Conservation (phyloP, 2,329 filamentous ascomycete genomes). For the Dothistroma septosporum region DNA sequence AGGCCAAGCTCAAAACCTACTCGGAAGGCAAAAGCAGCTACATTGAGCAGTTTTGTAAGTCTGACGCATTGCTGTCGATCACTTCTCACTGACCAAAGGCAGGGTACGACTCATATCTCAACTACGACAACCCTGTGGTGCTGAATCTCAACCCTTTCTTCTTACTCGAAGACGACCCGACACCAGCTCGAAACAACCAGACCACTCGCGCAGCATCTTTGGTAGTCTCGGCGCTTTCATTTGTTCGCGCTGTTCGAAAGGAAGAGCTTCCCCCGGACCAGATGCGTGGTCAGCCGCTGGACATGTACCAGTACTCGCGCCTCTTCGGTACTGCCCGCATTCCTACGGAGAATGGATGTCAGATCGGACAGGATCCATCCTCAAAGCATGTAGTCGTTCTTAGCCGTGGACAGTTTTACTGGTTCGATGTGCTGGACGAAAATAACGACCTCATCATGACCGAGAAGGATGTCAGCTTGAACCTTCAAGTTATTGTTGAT, state of each 20-base stretch:
- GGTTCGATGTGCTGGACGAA: conserved; percentile 95
- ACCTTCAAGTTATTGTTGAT: conserved; percentile 85
- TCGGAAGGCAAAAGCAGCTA: conserved; percentile 89
- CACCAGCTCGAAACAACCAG: conserved; percentile 92
- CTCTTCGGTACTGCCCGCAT: conserved; percentile 93
- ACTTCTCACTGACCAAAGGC: conserved; percentile 6
- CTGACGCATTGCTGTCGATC: neutral
- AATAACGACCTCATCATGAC: conserved; percentile 96
- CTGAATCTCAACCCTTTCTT: conserved; percentile 98
- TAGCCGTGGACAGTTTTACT: conserved; percentile 95
- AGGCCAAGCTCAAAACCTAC: conserved; percentile 87
- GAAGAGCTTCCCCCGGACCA: conserved; percentile 91
- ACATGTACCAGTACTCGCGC: conserved; percentile 97
- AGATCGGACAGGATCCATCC: conserved; percentile 90
- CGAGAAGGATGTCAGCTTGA: conserved; percentile 86
- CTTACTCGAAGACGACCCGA: conserved; percentile 93
- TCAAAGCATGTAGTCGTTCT: conserved; percentile 91
- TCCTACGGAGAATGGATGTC: conserved; percentile 88
- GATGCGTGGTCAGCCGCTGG: conserved; percentile 75
- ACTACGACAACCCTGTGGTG: conserved; percentile 96
- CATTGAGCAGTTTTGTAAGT: conserved; percentile 96
- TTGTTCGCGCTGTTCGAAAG: conserved; percentile 85
- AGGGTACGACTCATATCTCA: conserved; percentile 99
- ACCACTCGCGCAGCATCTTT: conserved; percentile 90
- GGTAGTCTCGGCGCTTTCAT: conserved; percentile 82